Evolutionary conservation across 1,284 basidiomycete genomes (phyloP).

Genomic region (Fistulina hepatica): DNA sequence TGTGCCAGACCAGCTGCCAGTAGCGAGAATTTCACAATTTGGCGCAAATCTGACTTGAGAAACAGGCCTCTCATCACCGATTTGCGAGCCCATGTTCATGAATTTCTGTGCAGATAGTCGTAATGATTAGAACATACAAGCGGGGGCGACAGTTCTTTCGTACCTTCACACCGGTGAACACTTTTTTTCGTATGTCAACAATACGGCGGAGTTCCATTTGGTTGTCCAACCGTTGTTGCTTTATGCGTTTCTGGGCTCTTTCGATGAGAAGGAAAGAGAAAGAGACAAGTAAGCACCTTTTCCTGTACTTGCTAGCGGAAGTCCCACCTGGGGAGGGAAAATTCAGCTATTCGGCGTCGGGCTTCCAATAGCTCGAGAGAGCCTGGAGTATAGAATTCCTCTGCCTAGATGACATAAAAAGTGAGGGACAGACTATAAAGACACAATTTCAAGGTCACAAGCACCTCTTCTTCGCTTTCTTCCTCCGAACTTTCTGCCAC

Average conservation of each 20-base stretch:
- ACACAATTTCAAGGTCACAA: conserved; percentile 15
- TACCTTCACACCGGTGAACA: conserved; percentile 86
- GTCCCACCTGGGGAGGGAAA: conserved; percentile 85
- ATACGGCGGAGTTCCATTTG: conserved; percentile 83
- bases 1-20: conserved; percentile 92
- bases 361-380: conserved; percentile 78
- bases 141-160: too few relatives aligned
- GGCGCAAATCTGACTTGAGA: conserved; percentile 94
- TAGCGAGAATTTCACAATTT: conserved; percentile 78
- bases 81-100: conserved; percentile 91
- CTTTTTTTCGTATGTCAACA: conserved; percentile 82
- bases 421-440: conserved; percentile 2
- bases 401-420: conserved; percentile 46
- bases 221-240: conserved; percentile 81
- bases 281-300: conserved; percentile 74
- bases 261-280: conserved; percentile 27
- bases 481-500: conserved; percentile 51
- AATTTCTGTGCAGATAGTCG: conserved; percentile 48
- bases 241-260: conserved; percentile 89
- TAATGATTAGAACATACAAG: background rate
- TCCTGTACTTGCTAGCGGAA: conserved; percentile 39
- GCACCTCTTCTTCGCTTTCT: conserved; percentile 70
- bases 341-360: conserved; percentile 78
- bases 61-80: conserved; percentile 92
- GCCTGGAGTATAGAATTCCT: conserved; percentile 96